These are phyloP conservation scores for Yamadazyma tumulicola DNA, from an alignment of 805 yeast species.

Conservation along the genomic window DNA sequence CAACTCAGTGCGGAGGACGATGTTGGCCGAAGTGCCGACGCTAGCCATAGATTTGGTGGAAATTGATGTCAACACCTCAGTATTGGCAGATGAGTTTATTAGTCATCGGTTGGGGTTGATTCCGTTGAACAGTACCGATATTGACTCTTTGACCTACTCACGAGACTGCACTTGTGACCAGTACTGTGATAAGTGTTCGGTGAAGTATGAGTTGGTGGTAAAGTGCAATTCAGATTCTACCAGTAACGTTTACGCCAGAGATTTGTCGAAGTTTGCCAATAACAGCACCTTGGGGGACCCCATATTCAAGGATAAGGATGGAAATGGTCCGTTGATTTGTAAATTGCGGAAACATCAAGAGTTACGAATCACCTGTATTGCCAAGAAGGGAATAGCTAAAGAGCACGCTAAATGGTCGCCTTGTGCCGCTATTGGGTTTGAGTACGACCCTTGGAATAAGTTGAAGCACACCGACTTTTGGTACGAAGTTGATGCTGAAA, in stretches of 20 bases:
- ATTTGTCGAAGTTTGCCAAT: conserved; percentile 47
- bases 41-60: conserved; percentile 95
- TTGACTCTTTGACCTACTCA: conserved; percentile 79
- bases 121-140: conserved; percentile 81
- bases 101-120: conserved; percentile 92
- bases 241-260: conserved; percentile 86
- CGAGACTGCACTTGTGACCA: conserved; percentile 98
- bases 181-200: conserved; percentile 94
- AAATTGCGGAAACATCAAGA: conserved; percentile 92
- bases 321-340: conserved; percentile 86
- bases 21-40: conserved; percentile 96
- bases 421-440: conserved; percentile 91
- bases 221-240: conserved; percentile 83
- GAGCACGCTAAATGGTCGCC: conserved; percentile 99
- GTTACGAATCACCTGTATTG: conserved; percentile 82
- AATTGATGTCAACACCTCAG: conserved; percentile 88
- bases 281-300: conserved; percentile 70
- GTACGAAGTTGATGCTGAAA: conserved; percentile 85
- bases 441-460: conserved; percentile 99
- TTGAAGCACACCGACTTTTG: conserved; percentile 93
- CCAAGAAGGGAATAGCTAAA: conserved; percentile 94
- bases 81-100: conserved; percentile 93
- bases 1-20: conserved; percentile 84
- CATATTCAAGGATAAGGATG: conserved; percentile 70
- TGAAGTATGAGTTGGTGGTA: conserved; percentile 82